Conservation (phyloP, 352 stramenopile genomes). For the Pythium vanterpoolii region DNA sequence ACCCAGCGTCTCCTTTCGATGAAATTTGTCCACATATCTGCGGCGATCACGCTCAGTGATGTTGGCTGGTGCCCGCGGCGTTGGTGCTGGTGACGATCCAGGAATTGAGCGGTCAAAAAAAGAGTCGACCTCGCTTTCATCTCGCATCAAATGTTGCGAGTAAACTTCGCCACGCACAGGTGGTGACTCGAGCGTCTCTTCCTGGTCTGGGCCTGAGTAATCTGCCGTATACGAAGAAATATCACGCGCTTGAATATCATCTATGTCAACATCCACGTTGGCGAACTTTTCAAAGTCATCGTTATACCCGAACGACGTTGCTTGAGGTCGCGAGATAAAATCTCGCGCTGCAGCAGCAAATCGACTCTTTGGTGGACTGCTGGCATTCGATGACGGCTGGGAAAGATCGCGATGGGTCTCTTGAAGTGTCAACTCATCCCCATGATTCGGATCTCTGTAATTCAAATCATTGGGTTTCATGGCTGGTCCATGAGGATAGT, state of each 20-base stretch:
- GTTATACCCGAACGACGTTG: not conserved
- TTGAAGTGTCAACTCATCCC: not conserved
- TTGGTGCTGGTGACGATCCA: slow-evolving; percentile 21
- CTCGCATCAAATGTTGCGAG: not conserved
- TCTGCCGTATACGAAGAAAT: not conserved
- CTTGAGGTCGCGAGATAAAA: slow-evolving; percentile 17
- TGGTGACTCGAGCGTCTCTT: not conserved
- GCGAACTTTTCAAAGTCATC: not conserved
- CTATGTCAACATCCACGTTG: not conserved
- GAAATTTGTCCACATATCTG: not conserved
- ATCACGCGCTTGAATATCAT: no score
- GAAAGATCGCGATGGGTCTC: not conserved
- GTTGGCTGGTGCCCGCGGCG: slow-evolving; percentile 31
- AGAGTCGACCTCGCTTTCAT: slow-evolving; percentile 14
- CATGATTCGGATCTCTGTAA: not conserved
- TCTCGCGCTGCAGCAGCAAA: not conserved
- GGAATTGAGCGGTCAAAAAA: slow-evolving; percentile 41
- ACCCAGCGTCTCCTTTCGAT: not conserved
- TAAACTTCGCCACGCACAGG: not conserved
- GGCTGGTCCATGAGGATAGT: not conserved
- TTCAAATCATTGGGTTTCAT: not conserved
- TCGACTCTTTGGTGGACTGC: slow-evolving; percentile 11
- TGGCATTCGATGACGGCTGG: not conserved
- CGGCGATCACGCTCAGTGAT: slow-evolving; percentile 30
- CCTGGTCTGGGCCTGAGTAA: not conserved